Percentiles rank a stretch among this genome's conserved stretches.
These are phyloP conservation scores for Colletotrichum cuscutae DNA, from an alignment of 2,329 filamentous ascomycete genomes.

Conservation along the genomic window DNA sequence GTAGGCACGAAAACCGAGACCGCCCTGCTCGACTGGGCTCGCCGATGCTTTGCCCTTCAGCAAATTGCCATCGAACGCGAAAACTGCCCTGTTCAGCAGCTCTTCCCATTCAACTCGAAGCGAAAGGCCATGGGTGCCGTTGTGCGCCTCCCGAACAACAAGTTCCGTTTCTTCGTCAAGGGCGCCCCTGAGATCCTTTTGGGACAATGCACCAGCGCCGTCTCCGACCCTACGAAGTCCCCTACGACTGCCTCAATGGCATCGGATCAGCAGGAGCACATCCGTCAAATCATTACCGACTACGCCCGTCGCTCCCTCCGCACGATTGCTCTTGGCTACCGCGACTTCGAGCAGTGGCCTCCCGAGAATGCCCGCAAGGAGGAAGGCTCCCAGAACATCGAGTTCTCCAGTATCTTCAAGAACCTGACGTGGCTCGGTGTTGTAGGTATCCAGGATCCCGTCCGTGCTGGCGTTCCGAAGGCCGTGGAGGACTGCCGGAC, in stretches of 20 bases:
- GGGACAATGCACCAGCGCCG: conserved; percentile 52
- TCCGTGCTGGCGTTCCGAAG: conserved; percentile 35
- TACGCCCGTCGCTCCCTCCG: conserved; percentile 76
- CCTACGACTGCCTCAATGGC: conserved; percentile 44
- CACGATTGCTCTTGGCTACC: conserved; percentile 73
- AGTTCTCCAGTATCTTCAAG: conserved; percentile 54
- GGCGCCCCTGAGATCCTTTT: conserved; percentile 64
- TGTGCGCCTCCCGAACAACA: conserved; percentile 42
- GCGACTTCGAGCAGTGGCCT: conserved; percentile 75
- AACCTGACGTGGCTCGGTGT: conserved; percentile 54
- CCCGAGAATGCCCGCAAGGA: conserved; percentile 71
- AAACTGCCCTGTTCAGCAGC: conserved; percentile 56
- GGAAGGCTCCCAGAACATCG: conserved; percentile 63
- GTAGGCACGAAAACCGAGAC: conserved; percentile 67
- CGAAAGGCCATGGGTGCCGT: conserved; percentile 61
- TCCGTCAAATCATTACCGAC: conserved; percentile 47
- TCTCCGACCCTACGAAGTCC: conserved; percentile 56
- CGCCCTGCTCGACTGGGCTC: conserved; percentile 54
- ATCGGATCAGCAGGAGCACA: conserved; percentile 41
- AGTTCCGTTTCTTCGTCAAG: conserved; percentile 60
- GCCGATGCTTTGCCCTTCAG: conserved; percentile 48
- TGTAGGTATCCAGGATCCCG: conserved; percentile 38
- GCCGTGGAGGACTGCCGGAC: conserved; percentile 31
- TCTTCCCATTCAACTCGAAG: conserved; percentile 62
- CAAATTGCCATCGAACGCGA: conserved; percentile 57